phyloP scores from a whole-genome alignment of 129 eudicot species.

The Chrysanthemum seticuspe region DNA sequence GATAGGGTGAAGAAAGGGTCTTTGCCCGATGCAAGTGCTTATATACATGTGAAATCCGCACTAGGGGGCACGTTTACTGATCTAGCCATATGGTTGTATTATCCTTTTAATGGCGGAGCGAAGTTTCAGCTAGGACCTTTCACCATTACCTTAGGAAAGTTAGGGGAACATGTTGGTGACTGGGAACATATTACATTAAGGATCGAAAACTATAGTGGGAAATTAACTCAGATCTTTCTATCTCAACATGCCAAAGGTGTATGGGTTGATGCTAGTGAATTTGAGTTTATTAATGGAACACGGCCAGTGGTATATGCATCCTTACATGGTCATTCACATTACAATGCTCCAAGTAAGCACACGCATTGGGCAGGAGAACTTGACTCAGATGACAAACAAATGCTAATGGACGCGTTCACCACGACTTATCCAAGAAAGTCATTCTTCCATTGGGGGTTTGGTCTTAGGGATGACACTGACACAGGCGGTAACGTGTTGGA shows the following conservation, averaged over 20 bases:
- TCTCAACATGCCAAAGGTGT: conserved; percentile 37
- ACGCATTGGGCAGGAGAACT: background rate
- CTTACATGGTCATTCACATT: conserved; percentile 41
- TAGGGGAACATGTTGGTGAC: conserved; percentile 54
- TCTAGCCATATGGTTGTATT: conserved; percentile 46
- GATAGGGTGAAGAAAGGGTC: conserved; percentile 32
- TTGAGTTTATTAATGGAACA: conserved; percentile 21
- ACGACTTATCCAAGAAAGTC: background rate
- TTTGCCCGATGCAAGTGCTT: conserved; percentile 20
- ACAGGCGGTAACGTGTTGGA: conserved; percentile 28
- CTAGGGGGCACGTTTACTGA: conserved; percentile 37
- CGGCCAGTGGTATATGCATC: conserved; percentile 41
- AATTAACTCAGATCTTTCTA: conserved; percentile 23
- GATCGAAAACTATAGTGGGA: conserved; percentile 38
- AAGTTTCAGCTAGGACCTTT: conserved; percentile 35
- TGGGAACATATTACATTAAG: conserved; percentile 53
- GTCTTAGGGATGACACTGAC: conserved; percentile 26
- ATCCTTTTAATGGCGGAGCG: conserved; percentile 53
- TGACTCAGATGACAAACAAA: background rate
- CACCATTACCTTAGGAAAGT: conserved; percentile 22
- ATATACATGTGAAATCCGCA: conserved; percentile 40
- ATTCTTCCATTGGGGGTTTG: conserved; percentile 8
- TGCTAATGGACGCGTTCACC: conserved; percentile 2
- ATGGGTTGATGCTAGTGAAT: conserved; percentile 32
- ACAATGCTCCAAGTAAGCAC: background rate